Evolutionary conservation across 1,139 yeast species (phyloP).

Genomic region (Kodamaea derodonti): DNA sequence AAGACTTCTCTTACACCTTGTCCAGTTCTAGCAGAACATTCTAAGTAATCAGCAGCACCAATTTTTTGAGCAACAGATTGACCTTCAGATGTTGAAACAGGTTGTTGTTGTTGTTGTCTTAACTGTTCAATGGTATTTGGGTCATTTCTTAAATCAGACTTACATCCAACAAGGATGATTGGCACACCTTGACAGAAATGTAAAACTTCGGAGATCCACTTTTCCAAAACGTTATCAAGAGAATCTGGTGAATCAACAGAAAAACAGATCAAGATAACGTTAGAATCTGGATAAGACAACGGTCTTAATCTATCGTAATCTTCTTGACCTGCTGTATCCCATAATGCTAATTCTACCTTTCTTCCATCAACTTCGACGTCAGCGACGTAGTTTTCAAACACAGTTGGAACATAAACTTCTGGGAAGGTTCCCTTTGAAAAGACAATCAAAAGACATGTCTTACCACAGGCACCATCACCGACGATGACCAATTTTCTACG

Average conservation of each 20-base stretch:
- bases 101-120: constrained; percentile 70
- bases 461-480: constrained; percentile 89
- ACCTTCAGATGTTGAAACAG: constrained; percentile 77
- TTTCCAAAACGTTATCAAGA: constrained; percentile 86
- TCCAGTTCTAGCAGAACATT: constrained; percentile 91
- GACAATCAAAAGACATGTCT: constrained; percentile 77
- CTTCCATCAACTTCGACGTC: constrained; percentile 93
- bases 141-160: constrained; percentile 85
- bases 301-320: constrained; percentile 96
- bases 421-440: constrained; percentile 96
- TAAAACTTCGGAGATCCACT: constrained; percentile 91
- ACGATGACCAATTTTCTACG: constrained; percentile 81
- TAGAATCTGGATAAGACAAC: constrained; percentile 87
- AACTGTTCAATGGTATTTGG: constrained; percentile 71
- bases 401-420: constrained; percentile 92
- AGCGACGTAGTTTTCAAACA: constrained; percentile 91
- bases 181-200: constrained; percentile 97
- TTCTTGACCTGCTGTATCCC: constrained; percentile 99
- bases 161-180: constrained; percentile 88
- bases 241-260: constrained; percentile 91
- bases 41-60: constrained; percentile 82
- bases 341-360: constrained; percentile 87
- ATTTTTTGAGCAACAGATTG: constrained; percentile 81
- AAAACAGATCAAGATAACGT: constrained; percentile 88
- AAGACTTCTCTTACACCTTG: constrained; percentile 89